Conservation (phyloP, 2,329 filamentous ascomycete genomes). For the Aspergillus jensenii region DNA sequence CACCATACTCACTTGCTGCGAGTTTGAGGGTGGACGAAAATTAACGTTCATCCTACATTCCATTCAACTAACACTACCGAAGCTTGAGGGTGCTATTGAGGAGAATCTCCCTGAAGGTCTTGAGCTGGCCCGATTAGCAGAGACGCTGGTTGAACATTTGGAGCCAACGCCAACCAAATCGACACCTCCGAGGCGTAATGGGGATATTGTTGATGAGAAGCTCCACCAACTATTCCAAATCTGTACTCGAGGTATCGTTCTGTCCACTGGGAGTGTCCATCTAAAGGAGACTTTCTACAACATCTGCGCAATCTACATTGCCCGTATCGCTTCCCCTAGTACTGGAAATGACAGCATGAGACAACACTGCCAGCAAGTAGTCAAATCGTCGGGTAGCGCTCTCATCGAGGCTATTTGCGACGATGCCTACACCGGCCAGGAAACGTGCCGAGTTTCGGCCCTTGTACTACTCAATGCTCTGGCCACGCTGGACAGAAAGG, state of each 20-base stretch:
- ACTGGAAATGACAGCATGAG: conserved; percentile 50
- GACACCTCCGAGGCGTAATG: conserved; percentile 46
- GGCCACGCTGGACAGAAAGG: conserved; percentile 69
- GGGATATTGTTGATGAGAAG: conserved; percentile 81
- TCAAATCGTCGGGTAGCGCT: conserved; percentile 77
- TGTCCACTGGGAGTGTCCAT: conserved; percentile 67
- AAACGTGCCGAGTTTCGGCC: conserved; percentile 79
- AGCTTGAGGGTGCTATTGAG: conserved; percentile 73
- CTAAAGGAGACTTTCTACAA: conserved; percentile 86
- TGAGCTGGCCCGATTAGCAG: conserved; percentile 76
- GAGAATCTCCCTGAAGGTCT: conserved; percentile 69
- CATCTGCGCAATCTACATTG: conserved; percentile 84
- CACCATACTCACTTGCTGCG: conserved; percentile 78
- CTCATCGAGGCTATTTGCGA: conserved; percentile 87
- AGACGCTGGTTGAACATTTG: conserved; percentile 55
- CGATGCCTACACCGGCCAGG: conserved; percentile 83
- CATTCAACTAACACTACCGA: conserved; percentile 83
- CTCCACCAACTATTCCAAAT: conserved; percentile 89
- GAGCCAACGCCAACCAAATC: conserved; percentile 35
- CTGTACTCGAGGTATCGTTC: conserved; percentile 75
- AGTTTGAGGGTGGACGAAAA: conserved; percentile 70
- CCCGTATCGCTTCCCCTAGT: conserved; percentile 57
- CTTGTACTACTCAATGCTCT: conserved; percentile 79
- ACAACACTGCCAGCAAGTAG: conserved; percentile 62
- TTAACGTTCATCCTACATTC: conserved; percentile 81